Base-by-base conservation (phyloP, 2,329 filamentous ascomycete genomes). In the Microdochium paspali region DNA sequence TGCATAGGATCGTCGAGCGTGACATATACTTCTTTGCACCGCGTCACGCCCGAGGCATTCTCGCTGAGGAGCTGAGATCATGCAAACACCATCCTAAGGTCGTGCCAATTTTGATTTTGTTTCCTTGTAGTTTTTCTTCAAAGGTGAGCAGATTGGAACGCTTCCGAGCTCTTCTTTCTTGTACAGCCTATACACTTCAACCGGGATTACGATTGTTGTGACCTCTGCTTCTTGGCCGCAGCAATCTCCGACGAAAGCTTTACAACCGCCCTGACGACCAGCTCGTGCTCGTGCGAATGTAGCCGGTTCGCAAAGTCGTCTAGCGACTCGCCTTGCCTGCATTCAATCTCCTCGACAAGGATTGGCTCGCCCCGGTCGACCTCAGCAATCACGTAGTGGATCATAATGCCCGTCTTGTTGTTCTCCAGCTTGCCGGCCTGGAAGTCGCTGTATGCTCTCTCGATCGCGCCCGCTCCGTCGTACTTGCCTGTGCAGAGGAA, bases 341-440 rank as follows among this genome's bases (percentile, higher is more conserved):
- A 74, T 44, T 74, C 68, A 21, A 89, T 76, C 61, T 85, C 79
- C 53, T 70, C 65, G 10, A 80, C 75, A 30, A 85, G 61, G 55
- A 89, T 78, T 10, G 81, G 79, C 51, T 76, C 70, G 0, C 85
- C 85, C 58, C 80, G 76, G 66, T 88, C 85, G 48, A 89, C 84
- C 61, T 87, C 82, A 4, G 66, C 68, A 45, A 80, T 75, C 26
- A 87, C 83, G 64, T 85, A 79, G 62, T 88, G 84, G 26, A 87
- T 79, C 85, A 89, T 89, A 18, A 87, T 79, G 0, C 85, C 87
- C 43, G 80, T 90, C 54, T 75, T 76, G 49, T 74, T 74, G 53
- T 85, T 72, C 57, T 79, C 73, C 2, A 83, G 77, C 51, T 74
- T 74, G 24, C 66, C 65, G 4, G 56, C 58, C 56, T 76, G 60